These are phyloP conservation scores for Globisporangium spinosum DNA, from an alignment of 352 stramenopile genomes.

Conservation along the genomic window DNA sequence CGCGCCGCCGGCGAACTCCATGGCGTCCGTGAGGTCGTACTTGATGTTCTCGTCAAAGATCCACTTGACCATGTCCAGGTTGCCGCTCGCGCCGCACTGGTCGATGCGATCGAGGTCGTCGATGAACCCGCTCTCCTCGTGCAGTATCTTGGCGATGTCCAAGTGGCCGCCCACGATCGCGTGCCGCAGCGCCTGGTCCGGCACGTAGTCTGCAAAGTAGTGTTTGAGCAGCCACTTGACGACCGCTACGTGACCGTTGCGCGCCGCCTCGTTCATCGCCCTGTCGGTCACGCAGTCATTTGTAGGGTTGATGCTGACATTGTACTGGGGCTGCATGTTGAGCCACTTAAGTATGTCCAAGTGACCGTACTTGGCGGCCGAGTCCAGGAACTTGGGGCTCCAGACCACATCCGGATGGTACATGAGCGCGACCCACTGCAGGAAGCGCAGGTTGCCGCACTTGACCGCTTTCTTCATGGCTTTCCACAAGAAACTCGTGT, in stretches of 20 bases:
- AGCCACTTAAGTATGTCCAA: constrained; percentile 13
- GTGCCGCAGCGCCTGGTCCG: constrained; percentile 13
- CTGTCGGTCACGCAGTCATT: constrained; percentile 12
- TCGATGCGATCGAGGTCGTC: constrained; percentile 18
- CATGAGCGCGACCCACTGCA: constrained; percentile 13
- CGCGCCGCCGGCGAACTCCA: constrained; percentile 19
- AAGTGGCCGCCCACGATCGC: constrained; percentile 18
- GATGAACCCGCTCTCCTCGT: constrained; percentile 12
- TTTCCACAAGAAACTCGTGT: constrained; percentile 17
- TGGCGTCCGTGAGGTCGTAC: constrained; percentile 19
- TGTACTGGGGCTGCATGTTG: constrained; percentile 6
- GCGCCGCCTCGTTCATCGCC: constrained; percentile 13
- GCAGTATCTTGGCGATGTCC: constrained; percentile 16
- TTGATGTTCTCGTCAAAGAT: constrained; percentile 15
- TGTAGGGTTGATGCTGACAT: not conserved
- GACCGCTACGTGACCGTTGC: constrained; percentile 8
- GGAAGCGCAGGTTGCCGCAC: constrained; percentile 9
- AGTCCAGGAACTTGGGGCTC: constrained; percentile 15
- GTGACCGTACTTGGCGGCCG: constrained; percentile 14
- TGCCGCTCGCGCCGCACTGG: constrained; percentile 13
- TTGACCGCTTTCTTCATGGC: constrained; percentile 14
- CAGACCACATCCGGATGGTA: constrained; percentile 6
- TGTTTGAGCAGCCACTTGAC: constrained; percentile 11
- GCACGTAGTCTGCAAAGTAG: constrained; percentile 12
- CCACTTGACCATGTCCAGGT: constrained; percentile 16